Conservation (phyloP, 805 yeast species). For the Blastobotrys parvus region DNA sequence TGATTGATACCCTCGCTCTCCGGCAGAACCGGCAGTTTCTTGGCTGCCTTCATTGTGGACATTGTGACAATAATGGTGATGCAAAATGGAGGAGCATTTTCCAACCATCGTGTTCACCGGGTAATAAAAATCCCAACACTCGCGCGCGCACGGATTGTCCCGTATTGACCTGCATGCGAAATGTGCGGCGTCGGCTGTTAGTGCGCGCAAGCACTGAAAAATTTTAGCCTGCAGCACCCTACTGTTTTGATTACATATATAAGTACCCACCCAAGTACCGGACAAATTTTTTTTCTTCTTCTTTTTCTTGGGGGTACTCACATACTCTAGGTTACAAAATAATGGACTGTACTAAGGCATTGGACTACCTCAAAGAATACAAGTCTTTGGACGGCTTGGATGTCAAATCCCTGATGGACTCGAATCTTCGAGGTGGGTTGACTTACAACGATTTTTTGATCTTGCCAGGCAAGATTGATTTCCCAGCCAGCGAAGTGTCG, state of each 20-base stretch:
- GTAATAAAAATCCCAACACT: too few species aligned
- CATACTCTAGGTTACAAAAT: neutral
- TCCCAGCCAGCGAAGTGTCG: conserved; percentile 69
- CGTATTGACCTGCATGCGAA: too few species aligned
- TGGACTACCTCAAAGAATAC: conserved; percentile 45
- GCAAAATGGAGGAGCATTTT: too few species aligned
- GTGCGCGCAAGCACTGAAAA: too few species aligned
- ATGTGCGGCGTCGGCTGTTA: too few species aligned
- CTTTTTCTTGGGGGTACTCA: conserved; percentile 1
- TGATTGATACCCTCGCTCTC: conserved; percentile 1
- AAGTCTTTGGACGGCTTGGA: conserved; percentile 75
- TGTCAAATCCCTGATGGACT: conserved; percentile 79
- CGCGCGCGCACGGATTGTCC: too few species aligned
- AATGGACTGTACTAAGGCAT: conserved; percentile 2
- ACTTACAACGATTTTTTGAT: conserved; percentile 95
- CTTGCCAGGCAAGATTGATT: conserved; percentile 88
- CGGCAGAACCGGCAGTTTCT: conserved; percentile 1
- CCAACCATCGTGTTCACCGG: too few species aligned
- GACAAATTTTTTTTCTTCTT: neutral
- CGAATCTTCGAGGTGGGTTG: conserved; percentile 84
- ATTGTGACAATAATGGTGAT: too few species aligned
- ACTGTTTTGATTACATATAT: too few species aligned
- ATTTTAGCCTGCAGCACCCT: too few species aligned
- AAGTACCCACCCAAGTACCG: neutral
- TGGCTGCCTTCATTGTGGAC: too few species aligned